These are phyloP conservation scores for Kodamaea sp. DNA, from an alignment of 1,139 yeast species.

Conservation along the genomic window DNA sequence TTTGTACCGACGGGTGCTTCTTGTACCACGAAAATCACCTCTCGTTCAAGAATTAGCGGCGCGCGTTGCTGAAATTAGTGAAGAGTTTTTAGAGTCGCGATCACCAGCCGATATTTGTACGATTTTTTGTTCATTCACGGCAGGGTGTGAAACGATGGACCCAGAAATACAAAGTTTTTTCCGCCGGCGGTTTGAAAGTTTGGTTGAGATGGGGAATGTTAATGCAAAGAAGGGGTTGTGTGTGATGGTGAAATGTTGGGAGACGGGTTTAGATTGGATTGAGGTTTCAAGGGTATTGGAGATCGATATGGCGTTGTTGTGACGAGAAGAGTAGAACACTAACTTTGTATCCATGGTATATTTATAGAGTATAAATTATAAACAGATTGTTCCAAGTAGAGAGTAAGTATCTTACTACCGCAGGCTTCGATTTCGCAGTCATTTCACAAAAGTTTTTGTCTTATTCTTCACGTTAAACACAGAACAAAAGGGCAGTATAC, in stretches of 20 bases:
- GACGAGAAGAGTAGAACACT: slow-evolving; percentile 2
- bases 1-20: slow-evolving; percentile 52
- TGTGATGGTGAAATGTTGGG: slow-evolving; percentile 57
- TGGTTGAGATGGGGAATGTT: slow-evolving; percentile 45
- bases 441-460: no score
- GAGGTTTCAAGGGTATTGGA: slow-evolving; percentile 43
- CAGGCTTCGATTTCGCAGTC: no score
- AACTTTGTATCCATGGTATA: not conserved
- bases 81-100: slow-evolving; percentile 34
- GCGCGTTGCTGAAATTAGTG: slow-evolving; percentile 33
- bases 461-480: no score
- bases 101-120: slow-evolving; percentile 56
- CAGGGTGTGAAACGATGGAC: slow-evolving; percentile 56
- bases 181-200: slow-evolving; percentile 31
- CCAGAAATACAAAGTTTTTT: slow-evolving; percentile 31
- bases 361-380: not conserved
- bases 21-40: slow-evolving; percentile 43
- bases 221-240: slow-evolving; percentile 47
- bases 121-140: slow-evolving; percentile 52
- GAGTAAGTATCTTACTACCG: not conserved
- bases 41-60: slow-evolving; percentile 47
- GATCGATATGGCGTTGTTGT: slow-evolving; percentile 48
- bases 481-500: no score
- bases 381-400: not conserved
- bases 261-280: slow-evolving; percentile 54